Percentiles rank a stretch among this genome's conserved stretches.
Conservation (phyloP, 108 stramenopile species). For the Parmales sp. region DNA sequence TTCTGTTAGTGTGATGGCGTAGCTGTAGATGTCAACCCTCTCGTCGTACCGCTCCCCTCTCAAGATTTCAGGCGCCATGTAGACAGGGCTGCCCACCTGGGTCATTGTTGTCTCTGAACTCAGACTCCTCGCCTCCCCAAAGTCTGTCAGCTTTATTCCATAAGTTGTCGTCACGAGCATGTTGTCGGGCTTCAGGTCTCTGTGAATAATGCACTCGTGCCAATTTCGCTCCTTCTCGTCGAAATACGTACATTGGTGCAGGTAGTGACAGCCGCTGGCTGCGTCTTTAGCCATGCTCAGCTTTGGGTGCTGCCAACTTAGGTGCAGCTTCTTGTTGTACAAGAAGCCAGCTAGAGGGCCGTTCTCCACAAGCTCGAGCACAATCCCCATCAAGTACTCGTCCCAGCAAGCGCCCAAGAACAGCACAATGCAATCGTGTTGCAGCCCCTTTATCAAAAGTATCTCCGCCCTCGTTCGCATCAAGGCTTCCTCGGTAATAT, state of each 20-base stretch:
- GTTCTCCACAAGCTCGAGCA: slow-evolving; percentile 5
- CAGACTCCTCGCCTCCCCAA: slow-evolving; percentile 31
- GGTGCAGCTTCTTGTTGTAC: slow-evolving; percentile 8
- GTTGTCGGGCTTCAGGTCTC: slow-evolving; percentile 49
- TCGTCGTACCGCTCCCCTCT: slow-evolving; percentile 27
- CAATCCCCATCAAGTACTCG: slow-evolving; percentile 12
- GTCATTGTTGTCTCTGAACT: slow-evolving; percentile 21
- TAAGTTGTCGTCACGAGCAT: slow-evolving; percentile 36
- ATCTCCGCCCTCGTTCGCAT: slow-evolving; percentile 2
- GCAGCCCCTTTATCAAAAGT: not conserved
- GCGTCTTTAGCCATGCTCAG: slow-evolving; percentile 3
- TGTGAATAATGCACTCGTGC: slow-evolving; percentile 30
- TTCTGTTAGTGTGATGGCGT: not conserved
- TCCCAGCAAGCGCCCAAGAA: slow-evolving; percentile 10
- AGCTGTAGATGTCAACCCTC: slow-evolving; percentile 33
- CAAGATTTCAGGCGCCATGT: slow-evolving; percentile 51
- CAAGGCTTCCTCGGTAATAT: not conserved
- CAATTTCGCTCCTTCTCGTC: slow-evolving; percentile 1
- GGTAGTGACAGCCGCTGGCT: not conserved
- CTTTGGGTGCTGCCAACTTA: slow-evolving; percentile 10
- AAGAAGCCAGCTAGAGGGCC: not conserved
- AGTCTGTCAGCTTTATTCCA: slow-evolving; percentile 25
- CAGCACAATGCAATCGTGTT: not conserved
- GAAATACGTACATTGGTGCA: not conserved
- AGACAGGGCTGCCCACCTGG: slow-evolving; percentile 22